Base-by-base conservation (phyloP, 1,284 basidiomycete species). In the Boletus holoroseus region DNA sequence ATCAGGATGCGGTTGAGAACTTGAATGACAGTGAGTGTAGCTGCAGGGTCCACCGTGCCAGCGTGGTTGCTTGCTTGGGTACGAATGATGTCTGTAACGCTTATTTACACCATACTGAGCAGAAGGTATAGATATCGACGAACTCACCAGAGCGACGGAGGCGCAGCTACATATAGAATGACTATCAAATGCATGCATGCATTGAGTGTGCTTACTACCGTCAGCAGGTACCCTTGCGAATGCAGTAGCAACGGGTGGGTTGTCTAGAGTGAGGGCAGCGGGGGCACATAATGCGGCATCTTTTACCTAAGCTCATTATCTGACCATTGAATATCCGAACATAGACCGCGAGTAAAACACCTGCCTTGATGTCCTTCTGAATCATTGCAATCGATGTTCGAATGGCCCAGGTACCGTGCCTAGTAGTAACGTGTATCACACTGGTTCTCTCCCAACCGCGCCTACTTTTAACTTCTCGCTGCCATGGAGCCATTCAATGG, bases 251-350 rank as follows among this genome's bases (percentile, higher is more conserved):
- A 86, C 70, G 5, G 67, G 53, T 0, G 73, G 62, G 53, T 85
- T 87, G 51, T 88, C 88, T 58, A 82, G 81, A 15, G 81, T 74
- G 9, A 93, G 66, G 0, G 85, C 75, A 2, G 83, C 83, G n/a
- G 93, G 69, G 0, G 86, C 85, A 20, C 73, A 75, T 5, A 92
- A 67, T 0, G 76, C 80, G 0, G 85, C 84, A 68, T 91, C 88
- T 60, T 89, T 81, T 2, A 82, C 64, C 79, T 91, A 44, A 8
- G 13, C 36, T 27, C 38, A 7, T 28, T n/a, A 31, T 20, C 32
- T 36, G 40, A 54, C 20, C 40, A n/a, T n/a, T n/a, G n/a, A 37
- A 42, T 41, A 40, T 27, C 5, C 15, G 37, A 49, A 20, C 20
- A 32, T 9, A 36, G 7, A n/a, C 4, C 3, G 3, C 4, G 13